Evolutionary conservation across 805 yeast species (phyloP).

Genomic region (Ogataea allantospora): DNA sequence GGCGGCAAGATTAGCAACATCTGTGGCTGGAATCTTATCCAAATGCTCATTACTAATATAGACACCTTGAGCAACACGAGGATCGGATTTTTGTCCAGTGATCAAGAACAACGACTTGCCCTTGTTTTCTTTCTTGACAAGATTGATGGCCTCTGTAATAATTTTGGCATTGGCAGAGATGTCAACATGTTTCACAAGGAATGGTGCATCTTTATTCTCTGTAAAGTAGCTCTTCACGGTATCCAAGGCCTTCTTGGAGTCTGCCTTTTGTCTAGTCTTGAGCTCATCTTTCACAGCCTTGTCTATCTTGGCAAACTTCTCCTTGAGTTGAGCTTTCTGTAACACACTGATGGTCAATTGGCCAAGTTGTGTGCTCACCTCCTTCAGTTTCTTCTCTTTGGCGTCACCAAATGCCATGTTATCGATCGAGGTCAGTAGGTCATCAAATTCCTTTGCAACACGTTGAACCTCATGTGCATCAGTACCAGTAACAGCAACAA

Average conservation of each 20-base stretch:
- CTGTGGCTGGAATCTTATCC: conserved; percentile 66
- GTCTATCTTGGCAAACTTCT: conserved; percentile 73
- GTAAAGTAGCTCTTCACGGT: conserved; percentile 70
- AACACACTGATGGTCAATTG: conserved; percentile 79
- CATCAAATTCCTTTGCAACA: conserved; percentile 69
- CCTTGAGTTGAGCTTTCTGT: conserved; percentile 72
- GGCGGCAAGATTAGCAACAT: conserved; percentile 69
- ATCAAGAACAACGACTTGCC: conserved; percentile 76
- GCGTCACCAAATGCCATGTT: conserved; percentile 67
- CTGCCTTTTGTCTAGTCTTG: conserved; percentile 85
- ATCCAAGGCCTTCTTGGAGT: conserved; percentile 76
- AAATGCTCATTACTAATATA: conserved; percentile 73
- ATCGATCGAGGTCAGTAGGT: conserved; percentile 56
- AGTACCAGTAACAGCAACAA: conserved; percentile 92
- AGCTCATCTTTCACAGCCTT: conserved; percentile 85
- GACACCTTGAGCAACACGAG: conserved; percentile 94
- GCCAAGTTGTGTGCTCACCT: conserved; percentile 79
- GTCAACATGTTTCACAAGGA: conserved; percentile 63
- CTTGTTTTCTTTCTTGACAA: conserved; percentile 72
- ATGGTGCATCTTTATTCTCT: conserved; percentile 49
- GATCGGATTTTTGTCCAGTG: conserved; percentile 58
- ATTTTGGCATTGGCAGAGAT: conserved; percentile 89
- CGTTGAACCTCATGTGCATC: conserved; percentile 91
- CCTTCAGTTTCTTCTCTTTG: conserved; percentile 82
- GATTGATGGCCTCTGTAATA: conserved; percentile 86